A percentile compares a stretch with the other conserved stretches of the same genome.
Conservation (phyloP, 1,284 basidiomycete species). For the Puccinia novopanici region DNA sequence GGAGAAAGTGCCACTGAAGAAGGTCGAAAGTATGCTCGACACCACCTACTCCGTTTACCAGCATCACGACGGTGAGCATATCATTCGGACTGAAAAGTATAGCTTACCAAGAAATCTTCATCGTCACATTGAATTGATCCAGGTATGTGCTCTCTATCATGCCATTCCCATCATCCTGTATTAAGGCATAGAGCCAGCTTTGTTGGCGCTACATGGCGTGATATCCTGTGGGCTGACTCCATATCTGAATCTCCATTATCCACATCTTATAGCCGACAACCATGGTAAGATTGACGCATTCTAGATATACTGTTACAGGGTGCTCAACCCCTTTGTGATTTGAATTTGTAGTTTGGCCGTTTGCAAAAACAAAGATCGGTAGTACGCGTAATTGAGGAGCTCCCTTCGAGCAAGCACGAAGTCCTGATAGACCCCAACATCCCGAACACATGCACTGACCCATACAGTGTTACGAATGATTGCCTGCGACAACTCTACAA, state of each 20-base stretch:
- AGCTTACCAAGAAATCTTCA: constrained; percentile 45
- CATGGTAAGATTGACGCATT: constrained; percentile 28
- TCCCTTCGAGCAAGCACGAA: background rate
- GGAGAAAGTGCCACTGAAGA: constrained; percentile 24
- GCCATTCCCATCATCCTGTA: background rate
- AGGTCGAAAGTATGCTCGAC: constrained; percentile 44
- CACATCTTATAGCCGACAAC: constrained; percentile 31
- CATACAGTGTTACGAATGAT: constrained; percentile 37
- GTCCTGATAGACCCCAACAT: background rate
- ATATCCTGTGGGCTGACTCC: background rate
- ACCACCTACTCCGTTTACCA: constrained; percentile 43
- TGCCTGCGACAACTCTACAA: constrained; percentile 46
- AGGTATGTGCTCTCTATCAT: constrained; percentile 13
- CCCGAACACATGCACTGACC: constrained; percentile 33
- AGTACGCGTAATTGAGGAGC: constrained; percentile 15
- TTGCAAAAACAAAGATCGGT: constrained; percentile 8
- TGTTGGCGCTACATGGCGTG: background rate
- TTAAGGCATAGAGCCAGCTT: background rate
- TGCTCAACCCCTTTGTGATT: background rate
- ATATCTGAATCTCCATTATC: background rate
- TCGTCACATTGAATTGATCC: constrained; percentile 47
- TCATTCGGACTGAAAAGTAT: constrained; percentile 45
- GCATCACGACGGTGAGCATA: constrained; percentile 34
- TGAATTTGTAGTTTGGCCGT: constrained; percentile 42
- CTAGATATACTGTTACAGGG: background rate